phyloP scores from a whole-genome alignment of 2,329 filamentous ascomycete species.

The Microcyclosporella mali region DNA sequence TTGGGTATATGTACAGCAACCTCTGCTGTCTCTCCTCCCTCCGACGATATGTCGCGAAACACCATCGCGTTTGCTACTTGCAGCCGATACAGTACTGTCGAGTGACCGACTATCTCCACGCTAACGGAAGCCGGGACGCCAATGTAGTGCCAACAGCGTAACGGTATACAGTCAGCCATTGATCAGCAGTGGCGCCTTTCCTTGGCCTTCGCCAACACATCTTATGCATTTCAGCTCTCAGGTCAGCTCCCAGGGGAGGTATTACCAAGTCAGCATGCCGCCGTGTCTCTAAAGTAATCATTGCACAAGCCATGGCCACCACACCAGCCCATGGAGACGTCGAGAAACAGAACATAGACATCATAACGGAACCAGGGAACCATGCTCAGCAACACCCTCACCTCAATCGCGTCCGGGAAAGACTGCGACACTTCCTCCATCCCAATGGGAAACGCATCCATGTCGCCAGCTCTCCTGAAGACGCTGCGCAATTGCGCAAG shows the following conservation, averaged over 20 bases:
- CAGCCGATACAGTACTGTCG: too few relatives aligned
- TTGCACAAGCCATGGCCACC: constrained; percentile 8
- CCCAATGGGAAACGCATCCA: constrained; percentile 53
- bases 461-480: constrained; percentile 51
- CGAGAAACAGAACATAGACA: constrained; percentile 8
- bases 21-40: too few relatives aligned
- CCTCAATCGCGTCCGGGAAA: constrained; percentile 28
- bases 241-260: neutral
- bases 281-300: too few relatives aligned
- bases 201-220: neutral
- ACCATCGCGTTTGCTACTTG: too few relatives aligned
- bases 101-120: too few relatives aligned
- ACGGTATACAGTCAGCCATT: constrained; percentile 5
- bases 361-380: neutral
- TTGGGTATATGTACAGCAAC: too few relatives aligned
- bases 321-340: constrained; percentile 4
- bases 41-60: too few relatives aligned
- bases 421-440: constrained; percentile 49
- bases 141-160: too few relatives aligned
- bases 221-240: neutral
- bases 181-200: constrained; percentile 1
- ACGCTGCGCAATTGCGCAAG: constrained; percentile 44
- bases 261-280: too few relatives aligned
- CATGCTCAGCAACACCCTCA: constrained; percentile 7
- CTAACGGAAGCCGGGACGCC: too few relatives aligned